A percentile compares a stretch with the other conserved stretches of the same genome.
Evolutionary conservation across 495 filamentous ascomycete species (phyloP).

Genomic region (Annulohypoxylon maeteangense): DNA sequence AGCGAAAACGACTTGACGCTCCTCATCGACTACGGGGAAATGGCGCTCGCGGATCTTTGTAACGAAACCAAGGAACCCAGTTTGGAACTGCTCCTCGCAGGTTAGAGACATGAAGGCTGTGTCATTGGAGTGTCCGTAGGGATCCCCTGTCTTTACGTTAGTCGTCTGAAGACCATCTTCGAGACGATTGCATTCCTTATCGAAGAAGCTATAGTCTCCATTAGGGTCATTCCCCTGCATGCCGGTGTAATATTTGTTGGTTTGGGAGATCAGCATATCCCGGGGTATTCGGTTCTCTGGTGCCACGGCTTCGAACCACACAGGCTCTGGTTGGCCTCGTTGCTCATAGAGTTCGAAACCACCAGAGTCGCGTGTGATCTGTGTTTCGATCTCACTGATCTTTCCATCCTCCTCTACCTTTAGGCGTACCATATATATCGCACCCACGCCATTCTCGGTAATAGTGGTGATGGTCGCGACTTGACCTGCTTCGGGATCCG

Average conservation of each 20-base stretch:
- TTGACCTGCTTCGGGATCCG: slow-evolving; percentile 40
- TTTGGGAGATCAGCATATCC: slow-evolving; percentile 33
- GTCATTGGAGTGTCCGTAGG: slow-evolving; percentile 44
- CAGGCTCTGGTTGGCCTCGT: slow-evolving; percentile 33
- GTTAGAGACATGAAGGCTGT: slow-evolving; percentile 39
- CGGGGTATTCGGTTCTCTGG: slow-evolving; percentile 35
- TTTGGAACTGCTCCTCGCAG: slow-evolving; percentile 45
- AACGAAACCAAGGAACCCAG: slow-evolving; percentile 45
- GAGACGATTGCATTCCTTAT: slow-evolving; percentile 42
- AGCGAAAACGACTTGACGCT: slow-evolving; percentile 42
- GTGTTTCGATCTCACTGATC: slow-evolving; percentile 42
- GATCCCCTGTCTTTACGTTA: slow-evolving; percentile 36
- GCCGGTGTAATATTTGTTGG: slow-evolving; percentile 42
- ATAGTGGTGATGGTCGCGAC: slow-evolving; percentile 44
- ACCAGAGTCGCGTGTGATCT: slow-evolving; percentile 36
- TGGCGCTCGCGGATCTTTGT: slow-evolving; percentile 43
- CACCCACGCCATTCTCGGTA: slow-evolving; percentile 37
- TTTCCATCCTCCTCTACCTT: slow-evolving; percentile 42
- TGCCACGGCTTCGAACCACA: slow-evolving; percentile 38
- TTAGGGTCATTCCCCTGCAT: slow-evolving; percentile 43
- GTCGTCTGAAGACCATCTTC: slow-evolving; percentile 43
- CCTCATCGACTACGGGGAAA: slow-evolving; percentile 41
- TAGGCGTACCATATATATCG: slow-evolving; percentile 39
- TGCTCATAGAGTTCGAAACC: slow-evolving; percentile 34
- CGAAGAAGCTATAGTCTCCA: slow-evolving; percentile 43